Evolutionary conservation across 225 moss, liverwort and hornwort species (phyloP), one percentile per base, ranked within the genome.

Genomic region (Polytrichum formosum): DNA sequence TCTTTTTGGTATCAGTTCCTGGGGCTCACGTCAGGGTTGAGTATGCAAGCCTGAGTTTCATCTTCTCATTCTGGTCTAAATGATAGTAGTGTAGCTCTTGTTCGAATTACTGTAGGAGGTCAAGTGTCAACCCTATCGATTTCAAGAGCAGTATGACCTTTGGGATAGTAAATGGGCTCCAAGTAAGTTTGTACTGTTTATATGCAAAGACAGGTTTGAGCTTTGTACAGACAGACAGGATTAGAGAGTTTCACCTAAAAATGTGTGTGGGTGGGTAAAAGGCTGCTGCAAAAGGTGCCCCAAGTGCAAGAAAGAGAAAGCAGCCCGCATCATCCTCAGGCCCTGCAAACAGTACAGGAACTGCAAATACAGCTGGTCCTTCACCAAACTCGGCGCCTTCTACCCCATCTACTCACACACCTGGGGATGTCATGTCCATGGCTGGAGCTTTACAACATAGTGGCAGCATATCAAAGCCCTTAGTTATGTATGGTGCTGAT

Each of bases 321-420:
- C 98, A 99, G 77, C 94, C 94, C 56, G 88, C 94, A 76, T 94
- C 94, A 63, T 98, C 98, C 46, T 98, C 98, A 74, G 98, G 98
- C 80, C 92, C 98, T 75, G 98, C 94, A 73, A 98, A 98, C 79
- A 98, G 98, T 84, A 94, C 98, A 79, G 98, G 98, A 81, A 94
- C 94, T 69, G 92, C 94, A 61, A 99, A 94, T 73, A 99, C 98
- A 56, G 91, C 98, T 67, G 94, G 98, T 66, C 98, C 97, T 31
- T 98, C 97, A 68, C 97, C 98, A 61, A 99, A 92, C 83, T 99
- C 98, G 70, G 98, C 94, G 53, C 98, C 98, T 75, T 99, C 98
- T 60, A 99, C 98, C 74, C 98, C 98, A 74, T 99, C 94, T 83
- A 99, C 98, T 74, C 98, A 99, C 80, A 99, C 98, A 27, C 91